Conservation (phyloP, 106 monocot genomes). For the Dendrobium chrysotoxum region DNA sequence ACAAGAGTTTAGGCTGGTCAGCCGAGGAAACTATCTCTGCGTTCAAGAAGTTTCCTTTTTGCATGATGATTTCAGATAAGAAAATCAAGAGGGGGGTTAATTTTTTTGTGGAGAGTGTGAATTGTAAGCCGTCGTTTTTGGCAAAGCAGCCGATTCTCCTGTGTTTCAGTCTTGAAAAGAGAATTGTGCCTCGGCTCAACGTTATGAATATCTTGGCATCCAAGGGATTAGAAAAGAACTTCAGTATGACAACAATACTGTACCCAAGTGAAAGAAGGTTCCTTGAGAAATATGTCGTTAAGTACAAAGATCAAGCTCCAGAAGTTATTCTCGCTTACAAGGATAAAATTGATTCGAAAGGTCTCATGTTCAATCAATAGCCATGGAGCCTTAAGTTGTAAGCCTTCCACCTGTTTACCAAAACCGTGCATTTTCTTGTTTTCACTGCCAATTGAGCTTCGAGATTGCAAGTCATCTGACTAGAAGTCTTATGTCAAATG, state of each 20-base stretch:
- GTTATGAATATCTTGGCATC: conserved; percentile 25
- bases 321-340: not conserved
- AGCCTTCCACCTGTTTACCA: too few relatives aligned
- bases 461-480: too few relatives aligned
- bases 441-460: too few relatives aligned
- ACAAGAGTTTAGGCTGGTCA: conserved; percentile 26
- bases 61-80: conserved; percentile 8
- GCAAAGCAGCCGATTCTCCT: conserved; percentile 16
- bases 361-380: too few relatives aligned
- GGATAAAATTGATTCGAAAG: not conserved
- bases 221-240: conserved; percentile 13
- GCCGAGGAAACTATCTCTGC: conserved; percentile 10
- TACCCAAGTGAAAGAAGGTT: conserved; percentile 6
- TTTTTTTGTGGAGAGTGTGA: conserved; percentile 24
- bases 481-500: too few relatives aligned
- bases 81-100: conserved; percentile 16
- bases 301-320: conserved; percentile 18
- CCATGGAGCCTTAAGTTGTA: too few relatives aligned
- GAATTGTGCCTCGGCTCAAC: conserved; percentile 35
- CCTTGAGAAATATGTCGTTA: conserved; percentile 22
- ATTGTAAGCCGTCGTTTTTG: conserved; percentile 7
- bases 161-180: conserved; percentile 31
- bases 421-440: too few relatives aligned
- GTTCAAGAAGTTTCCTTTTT: conserved; percentile 21
- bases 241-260: not conserved